Conservation (phyloP, 2,329 filamentous ascomycete genomes). For the Epichloe aotearoae region DNA sequence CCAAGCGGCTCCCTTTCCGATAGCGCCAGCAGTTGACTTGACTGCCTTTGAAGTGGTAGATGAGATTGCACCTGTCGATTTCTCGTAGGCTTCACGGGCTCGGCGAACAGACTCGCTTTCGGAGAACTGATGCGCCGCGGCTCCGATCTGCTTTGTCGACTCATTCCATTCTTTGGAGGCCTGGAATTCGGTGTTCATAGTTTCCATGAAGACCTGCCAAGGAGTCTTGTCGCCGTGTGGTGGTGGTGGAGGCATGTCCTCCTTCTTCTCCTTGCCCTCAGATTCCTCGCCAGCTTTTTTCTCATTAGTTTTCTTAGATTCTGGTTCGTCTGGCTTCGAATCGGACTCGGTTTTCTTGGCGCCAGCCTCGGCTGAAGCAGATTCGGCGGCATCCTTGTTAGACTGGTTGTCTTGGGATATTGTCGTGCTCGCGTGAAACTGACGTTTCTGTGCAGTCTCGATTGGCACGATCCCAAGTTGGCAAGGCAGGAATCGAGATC, state of each 20-base stretch:
- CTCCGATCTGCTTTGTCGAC: slow-evolving; percentile 86
- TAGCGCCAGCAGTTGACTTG: slow-evolving; percentile 71
- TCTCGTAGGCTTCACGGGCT: slow-evolving; percentile 75
- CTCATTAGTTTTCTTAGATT: slow-evolving; percentile 30
- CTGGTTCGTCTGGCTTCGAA: slow-evolving; percentile 25
- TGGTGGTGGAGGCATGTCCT: slow-evolving; percentile 71
- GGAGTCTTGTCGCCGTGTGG: slow-evolving; percentile 96
- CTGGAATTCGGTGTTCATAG: slow-evolving; percentile 87
- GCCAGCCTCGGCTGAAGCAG: slow-evolving; percentile 11
- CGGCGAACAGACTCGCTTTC: slow-evolving; percentile 85
- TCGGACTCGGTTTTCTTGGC: slow-evolving; percentile 25
- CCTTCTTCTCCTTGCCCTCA: slow-evolving; percentile 39
- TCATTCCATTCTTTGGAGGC: slow-evolving; percentile 99
- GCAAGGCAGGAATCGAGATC: slow-evolving; percentile 30
- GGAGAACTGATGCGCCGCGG: slow-evolving; percentile 77
- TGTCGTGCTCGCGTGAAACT: slow-evolving; percentile 20
- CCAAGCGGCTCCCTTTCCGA: slow-evolving; percentile 87
- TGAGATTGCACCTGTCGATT: slow-evolving; percentile 71
- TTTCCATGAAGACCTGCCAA: slow-evolving; percentile 97
- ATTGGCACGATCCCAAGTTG: slow-evolving; percentile 21
- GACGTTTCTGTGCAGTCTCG: slow-evolving; percentile 16
- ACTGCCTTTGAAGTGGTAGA: slow-evolving; percentile 67
- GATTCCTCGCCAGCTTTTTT: slow-evolving; percentile 31
- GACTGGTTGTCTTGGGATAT: slow-evolving; percentile 22
- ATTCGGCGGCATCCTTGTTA: slow-evolving; percentile 11